Base-by-base conservation (phyloP, 176 grass and related monocot species). In the Triticum aestivum region DNA sequence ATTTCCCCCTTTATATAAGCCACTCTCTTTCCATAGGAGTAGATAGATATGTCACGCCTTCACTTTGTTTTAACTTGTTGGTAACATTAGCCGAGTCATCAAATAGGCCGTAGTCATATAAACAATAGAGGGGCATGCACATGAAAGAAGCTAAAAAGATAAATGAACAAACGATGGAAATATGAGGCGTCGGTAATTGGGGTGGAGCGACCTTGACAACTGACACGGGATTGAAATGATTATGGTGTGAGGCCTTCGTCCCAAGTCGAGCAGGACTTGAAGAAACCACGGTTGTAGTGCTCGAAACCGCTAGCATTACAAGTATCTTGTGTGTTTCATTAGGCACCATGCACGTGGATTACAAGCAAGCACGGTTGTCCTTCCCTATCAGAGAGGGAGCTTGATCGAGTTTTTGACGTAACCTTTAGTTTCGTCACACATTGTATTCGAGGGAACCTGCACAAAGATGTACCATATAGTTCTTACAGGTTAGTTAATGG, bases 241-340 rank as follows among this genome's bases (percentile, higher is more conserved):
- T 52, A 52, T 52, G 49, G 4, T 17, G 49, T 5, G 15, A 17
- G 1, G 15, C 5, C 49, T 52, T 52, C 49, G 5, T 52, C 14
- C 14, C 14, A 52, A 52, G 5, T 52, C 49, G 49, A 52, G 14
- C 15, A 52, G 1, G 0, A 52, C 5, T 6, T 17, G 5, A 17
- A 21, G 6, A 58, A 18, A 2, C 0, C 54, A 3, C 1, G 2
- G 18, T 6, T 21, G 2, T 0, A 21, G 0, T 58, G 0, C 54
- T 58, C 2, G 2, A 6, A 21, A 58, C 17, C 0, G 18, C 18
- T 8, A 21, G 2, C 18, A 20, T 8, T 8, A 21, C 6, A 2
- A 58, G 54, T 58, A 58, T 58, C 18, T 58, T 6, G 17, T 56
- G 17, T 58, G 54, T 58, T 6, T 52, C 49, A 17, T 17, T 52